Percentiles rank a stretch among this genome's conserved stretches.
Conservation (phyloP, 2,329 filamentous ascomycete genomes). For the Sclerotinia nivalis region DNA sequence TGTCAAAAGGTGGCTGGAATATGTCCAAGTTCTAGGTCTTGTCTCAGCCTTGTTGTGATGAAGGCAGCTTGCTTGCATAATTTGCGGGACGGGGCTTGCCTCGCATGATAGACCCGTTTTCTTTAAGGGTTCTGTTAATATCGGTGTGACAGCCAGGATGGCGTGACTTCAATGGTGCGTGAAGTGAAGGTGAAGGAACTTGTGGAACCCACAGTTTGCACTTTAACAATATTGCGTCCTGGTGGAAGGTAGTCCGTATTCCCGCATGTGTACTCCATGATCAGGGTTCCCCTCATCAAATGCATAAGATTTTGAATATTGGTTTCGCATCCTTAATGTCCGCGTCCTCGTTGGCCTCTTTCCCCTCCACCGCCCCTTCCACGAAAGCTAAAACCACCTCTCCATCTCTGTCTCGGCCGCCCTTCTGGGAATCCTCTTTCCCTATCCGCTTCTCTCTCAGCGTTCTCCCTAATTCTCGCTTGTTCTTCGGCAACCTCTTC, state of each 20-base stretch:
- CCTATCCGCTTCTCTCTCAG: conserved; percentile 53
- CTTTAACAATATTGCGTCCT: neutral
- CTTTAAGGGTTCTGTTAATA: neutral
- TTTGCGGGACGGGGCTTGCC: conserved; percentile 2
- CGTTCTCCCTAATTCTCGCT: conserved; percentile 53
- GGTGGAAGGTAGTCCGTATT: neutral
- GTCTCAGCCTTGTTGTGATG: conserved; percentile 18
- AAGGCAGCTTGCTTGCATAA: conserved; percentile 5
- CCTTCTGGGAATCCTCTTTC: conserved; percentile 40
- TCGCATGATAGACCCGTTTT: neutral
- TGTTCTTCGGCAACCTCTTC: conserved; percentile 60
- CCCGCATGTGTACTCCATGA: neutral
- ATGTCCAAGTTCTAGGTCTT: neutral
- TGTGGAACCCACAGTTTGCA: conserved; percentile 5
- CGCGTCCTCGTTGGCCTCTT: conserved; percentile 23
- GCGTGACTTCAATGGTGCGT: neutral
- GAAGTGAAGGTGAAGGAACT: too few relatives aligned
- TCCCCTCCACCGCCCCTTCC: conserved; percentile 35
- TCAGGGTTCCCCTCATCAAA: conserved; percentile 12
- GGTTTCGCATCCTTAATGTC: conserved; percentile 20
- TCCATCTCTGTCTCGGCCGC: conserved; percentile 34
- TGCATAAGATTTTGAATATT: neutral
- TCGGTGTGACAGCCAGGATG: neutral
- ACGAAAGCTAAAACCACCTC: conserved; percentile 31
- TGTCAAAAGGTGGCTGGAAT: neutral